These are phyloP conservation scores for Platanus orientalis DNA, from an alignment of 164 flowering plant species.

Conservation along the genomic window DNA sequence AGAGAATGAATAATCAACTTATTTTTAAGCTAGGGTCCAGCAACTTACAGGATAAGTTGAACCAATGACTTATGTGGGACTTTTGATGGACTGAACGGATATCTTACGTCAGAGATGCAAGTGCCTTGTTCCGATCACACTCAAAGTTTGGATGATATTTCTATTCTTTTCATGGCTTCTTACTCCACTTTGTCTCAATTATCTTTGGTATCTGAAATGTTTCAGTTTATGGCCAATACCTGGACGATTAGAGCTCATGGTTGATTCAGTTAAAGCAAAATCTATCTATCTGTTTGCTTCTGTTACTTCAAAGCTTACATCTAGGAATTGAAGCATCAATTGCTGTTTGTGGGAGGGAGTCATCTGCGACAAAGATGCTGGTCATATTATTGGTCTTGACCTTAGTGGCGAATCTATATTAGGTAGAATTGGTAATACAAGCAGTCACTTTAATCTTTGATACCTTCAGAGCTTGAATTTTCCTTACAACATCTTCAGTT, in stretches of 20 bases:
- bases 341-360: constrained; percentile 41
- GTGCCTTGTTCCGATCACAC: no score
- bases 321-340: constrained; percentile 31
- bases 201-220: neutral
- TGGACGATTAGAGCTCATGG: constrained; percentile 21
- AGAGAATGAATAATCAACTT: no score
- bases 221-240: constrained; percentile 25
- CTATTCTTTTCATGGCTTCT: constrained; percentile 16
- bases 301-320: constrained; percentile 11
- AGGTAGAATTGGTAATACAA: constrained; percentile 20
- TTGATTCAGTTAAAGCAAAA: constrained; percentile 27
- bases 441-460: constrained; percentile 27
- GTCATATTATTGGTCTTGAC: constrained; percentile 30
- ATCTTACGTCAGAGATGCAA: no score
- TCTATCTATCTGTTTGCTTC: constrained; percentile 12
- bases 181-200: neutral
- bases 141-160: no score
- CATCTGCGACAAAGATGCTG: constrained; percentile 20
- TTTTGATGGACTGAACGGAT: no score
- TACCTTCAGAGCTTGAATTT: constrained; percentile 34
- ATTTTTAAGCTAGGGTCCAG: no score
- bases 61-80: no score
- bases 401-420: constrained; percentile 22
- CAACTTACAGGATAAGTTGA: no score
- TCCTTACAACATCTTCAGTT: constrained; percentile 30